phyloP scores from a whole-genome alignment of 1,139 yeast species.

The Taphrina wiesneri region DNA sequence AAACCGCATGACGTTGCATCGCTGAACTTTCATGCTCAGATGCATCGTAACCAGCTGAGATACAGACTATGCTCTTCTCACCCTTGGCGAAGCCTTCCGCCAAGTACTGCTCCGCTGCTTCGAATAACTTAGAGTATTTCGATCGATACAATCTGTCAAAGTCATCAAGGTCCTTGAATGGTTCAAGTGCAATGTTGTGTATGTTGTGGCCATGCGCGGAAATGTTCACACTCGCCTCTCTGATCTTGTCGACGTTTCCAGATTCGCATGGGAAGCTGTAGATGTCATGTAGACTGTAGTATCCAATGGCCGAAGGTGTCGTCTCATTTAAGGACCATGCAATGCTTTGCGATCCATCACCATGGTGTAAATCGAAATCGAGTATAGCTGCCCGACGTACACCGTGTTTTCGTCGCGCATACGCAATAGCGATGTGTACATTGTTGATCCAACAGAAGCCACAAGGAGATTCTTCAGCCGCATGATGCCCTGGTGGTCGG shows the following conservation, averaged over 20 bases:
- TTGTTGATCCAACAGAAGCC: conserved; percentile 86
- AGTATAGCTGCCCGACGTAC: conserved; percentile 80
- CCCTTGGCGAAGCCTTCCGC: conserved; percentile 47
- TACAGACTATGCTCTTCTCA: conserved; percentile 62
- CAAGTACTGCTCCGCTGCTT: conserved; percentile 69
- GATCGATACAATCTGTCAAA: conserved; percentile 64
- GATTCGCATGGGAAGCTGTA: conserved; percentile 85
- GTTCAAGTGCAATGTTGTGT: conserved; percentile 82
- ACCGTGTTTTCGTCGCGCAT: conserved; percentile 64
- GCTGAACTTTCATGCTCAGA: conserved; percentile 77
- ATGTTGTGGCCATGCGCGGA: conserved; percentile 64
- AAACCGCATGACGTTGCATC: conserved; percentile 84
- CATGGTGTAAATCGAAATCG: conserved; percentile 85
- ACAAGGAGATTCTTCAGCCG: conserved; percentile 79
- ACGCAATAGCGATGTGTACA: conserved; percentile 79
- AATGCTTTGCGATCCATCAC: conserved; percentile 89
- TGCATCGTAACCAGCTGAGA: conserved; percentile 89
- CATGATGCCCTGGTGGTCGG: conserved; percentile 88
- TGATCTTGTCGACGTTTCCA: conserved; percentile 54
- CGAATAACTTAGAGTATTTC: conserved; percentile 62
- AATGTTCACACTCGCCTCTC: conserved; percentile 79
- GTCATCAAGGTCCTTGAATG: conserved; percentile 62
- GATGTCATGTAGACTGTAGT: conserved; percentile 81
- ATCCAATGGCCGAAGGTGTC: conserved; percentile 65
- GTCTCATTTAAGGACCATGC: conserved; percentile 63